Evolutionary conservation across 2,329 filamentous ascomycete species (phyloP), one percentile per base, ranked within the genome.

Genomic region (Fusarium falciforme): DNA sequence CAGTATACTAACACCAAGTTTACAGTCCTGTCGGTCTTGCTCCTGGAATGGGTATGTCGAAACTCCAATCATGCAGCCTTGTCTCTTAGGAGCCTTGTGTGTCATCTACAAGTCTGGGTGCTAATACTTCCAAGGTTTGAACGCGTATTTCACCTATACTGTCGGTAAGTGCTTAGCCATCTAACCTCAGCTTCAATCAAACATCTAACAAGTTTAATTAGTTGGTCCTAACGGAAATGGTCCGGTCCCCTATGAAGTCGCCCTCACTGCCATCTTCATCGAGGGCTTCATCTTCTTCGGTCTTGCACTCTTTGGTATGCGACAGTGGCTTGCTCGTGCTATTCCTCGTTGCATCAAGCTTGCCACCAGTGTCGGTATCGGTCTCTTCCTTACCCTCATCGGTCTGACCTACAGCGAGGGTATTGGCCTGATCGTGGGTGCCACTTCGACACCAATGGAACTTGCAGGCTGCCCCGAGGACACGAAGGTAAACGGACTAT

Each of bases 261-360:
- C 94, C 36, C 84, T 97, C 40, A 96, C 94, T 5, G 94, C 94
- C 63, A 94, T 96, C 74, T 97, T 97, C 80, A 92, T 96, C 16
- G 94, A 97, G 82, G 94, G 94, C 40, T 93, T 93, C 81, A 91
- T 97, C 71, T 97, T 97, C 83, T 90, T 97, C 60, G 93, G 85
- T 2, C 88, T 97, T 44, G 94, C 94, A 2, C 81, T 97, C 38
- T 87, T 95, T 61, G 94, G 94, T 40, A 88, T 97, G 84, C 92
- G 94, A 16, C 94, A 97, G 81, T 97, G 94, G 94, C 89, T 97
- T 29, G 94, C 94, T 20, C 91, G 94, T 74, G 92, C 93, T 49
- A 94, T 97, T 72, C 94, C 94, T 1, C 89, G 90, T 44, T 94
- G 92, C 64, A 95, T 97, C 84, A 97, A 97, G 83, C 90, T 96